Evolutionary conservation across 768 basidiomycete genomes (phyloP), one percentile per base, ranked within the genome.

Genomic region (Pleurotus citrinopileatus): DNA sequence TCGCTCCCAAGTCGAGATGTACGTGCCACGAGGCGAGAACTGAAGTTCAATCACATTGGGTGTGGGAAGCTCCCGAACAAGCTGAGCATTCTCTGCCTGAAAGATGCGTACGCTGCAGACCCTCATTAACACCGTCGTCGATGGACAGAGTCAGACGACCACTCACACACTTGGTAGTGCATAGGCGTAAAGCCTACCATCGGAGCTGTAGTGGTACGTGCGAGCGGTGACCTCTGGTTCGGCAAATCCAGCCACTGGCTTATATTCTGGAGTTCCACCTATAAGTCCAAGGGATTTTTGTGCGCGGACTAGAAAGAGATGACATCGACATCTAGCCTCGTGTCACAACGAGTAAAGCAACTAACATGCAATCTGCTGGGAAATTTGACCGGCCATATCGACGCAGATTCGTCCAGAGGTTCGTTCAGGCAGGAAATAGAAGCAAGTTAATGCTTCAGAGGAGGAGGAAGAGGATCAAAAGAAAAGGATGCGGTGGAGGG

Each of bases 1-100:
- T 55, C 97, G 83, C 73, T 98, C 95, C 92, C 95, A 98, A 43
- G 92, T 95, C 51, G 93, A 95, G 38, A 99, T 65, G 70, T 92
- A 98, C 0, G 90, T 93, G 34, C 93, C 95, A 57, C 89, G 82
- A 8, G 97, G 95, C 4, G 96, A 98, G 71, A 99, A 97, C 62
- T 80, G 81, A 61, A 98, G 67, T 65, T 98, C 97, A 50, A 94
- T 67, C 57, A 89, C 80, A 62, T 87, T 89, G 62, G 87, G 78
- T 47, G 91, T 73, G 42, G 78, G 69, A 57, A 96, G 81, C 64
- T 93, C 88, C 60, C 82, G 82, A 56, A 94, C 75, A 54, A 93
- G 77, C 66, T 83, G 77, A 55, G 82, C 83, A 65, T 80, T 79
- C 71, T 87, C 81, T 61, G 89, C 85, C 69, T 91, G 80, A 70